A percentile compares a stretch with the other conserved stretches of the same genome.
These are phyloP conservation scores for Globisporangium iwayamae DNA, from an alignment of 352 stramenopile species.

Conservation along the genomic window DNA sequence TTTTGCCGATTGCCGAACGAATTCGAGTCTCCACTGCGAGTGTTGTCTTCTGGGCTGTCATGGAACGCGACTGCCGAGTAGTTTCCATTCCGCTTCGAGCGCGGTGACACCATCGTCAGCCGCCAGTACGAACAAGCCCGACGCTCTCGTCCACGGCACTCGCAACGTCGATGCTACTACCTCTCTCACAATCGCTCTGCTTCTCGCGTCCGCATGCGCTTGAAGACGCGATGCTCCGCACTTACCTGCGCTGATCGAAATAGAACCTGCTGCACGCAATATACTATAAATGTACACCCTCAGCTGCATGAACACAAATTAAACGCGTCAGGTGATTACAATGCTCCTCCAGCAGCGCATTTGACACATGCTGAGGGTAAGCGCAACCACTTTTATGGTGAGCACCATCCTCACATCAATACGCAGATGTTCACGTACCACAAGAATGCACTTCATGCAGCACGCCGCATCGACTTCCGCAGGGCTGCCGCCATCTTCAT, in stretches of 20 bases:
- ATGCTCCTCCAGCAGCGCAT: not conserved
- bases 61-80: not conserved
- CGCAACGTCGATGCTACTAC: not conserved
- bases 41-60: not conserved
- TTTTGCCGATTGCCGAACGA: constrained; percentile 4
- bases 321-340: not conserved
- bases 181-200: not conserved
- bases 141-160: not conserved
- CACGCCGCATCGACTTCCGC: too few relatives aligned
- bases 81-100: constrained; percentile 4
- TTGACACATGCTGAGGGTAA: not conserved
- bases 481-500: not conserved
- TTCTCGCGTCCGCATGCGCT: not conserved
- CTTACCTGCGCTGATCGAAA: not conserved
- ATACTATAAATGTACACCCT: not conserved
- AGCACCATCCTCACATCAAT: too few relatives aligned
- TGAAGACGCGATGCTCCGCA: not conserved
- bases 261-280: not conserved
- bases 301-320: not conserved
- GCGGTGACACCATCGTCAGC: constrained; percentile 10
- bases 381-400: too few relatives aligned
- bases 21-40: not conserved
- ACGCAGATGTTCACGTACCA: too few relatives aligned
- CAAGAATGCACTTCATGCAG: too few relatives aligned
- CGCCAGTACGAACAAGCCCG: not conserved